Percentiles rank a stretch among this genome's conserved stretches.
These are phyloP conservation scores for sunflower (Helianthus annuus) DNA, from an alignment of 129 eudicot species.

Conservation along the genomic window HanXRQr2.0-SUNRISE NC_035435.2:77173252-77173751, in stretches of 20 bases:
- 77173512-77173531: not conserved
- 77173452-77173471: not conserved
- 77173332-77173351: too few relatives aligned
- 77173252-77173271: too few relatives aligned
- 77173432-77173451: not conserved
- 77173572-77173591: constrained; percentile 30
- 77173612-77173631: constrained; percentile 10
- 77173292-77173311: too few relatives aligned
- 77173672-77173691: constrained; percentile 26
- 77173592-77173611: constrained; percentile 18
- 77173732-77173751: constrained; percentile 91
- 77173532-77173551: constrained; percentile 33
- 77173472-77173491: not conserved
- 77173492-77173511: not conserved
- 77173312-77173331: too few relatives aligned
- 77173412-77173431: not conserved
- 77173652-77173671: not conserved
- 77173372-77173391: too few relatives aligned
- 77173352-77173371: too few relatives aligned
- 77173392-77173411: not conserved
- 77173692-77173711: not conserved
- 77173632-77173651: not conserved
- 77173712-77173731: constrained; percentile 67
- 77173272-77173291: too few relatives aligned
- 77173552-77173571: constrained; percentile 28